A percentile compares a stretch with the other conserved stretches of the same genome.
phyloP scores from a whole-genome alignment of 495 filamentous ascomycete species.

The Aspergillus wentii region DNA sequence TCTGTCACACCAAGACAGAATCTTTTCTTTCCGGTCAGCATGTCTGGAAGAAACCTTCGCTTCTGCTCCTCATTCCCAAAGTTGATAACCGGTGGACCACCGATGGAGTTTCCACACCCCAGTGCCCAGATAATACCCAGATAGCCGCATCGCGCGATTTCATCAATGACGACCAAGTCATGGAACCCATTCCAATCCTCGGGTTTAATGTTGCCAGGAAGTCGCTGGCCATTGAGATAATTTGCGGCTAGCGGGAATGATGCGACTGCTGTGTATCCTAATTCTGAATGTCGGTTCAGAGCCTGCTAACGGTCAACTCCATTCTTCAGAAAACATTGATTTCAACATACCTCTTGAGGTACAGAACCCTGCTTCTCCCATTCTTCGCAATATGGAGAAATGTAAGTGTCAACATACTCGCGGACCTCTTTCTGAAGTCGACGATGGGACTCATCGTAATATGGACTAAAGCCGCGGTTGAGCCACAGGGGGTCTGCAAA shows the following conservation, averaged over 20 bases:
- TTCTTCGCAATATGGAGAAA: constrained; percentile 28
- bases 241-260: constrained; percentile 14
- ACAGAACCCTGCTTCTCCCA: constrained; percentile 23
- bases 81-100: constrained; percentile 41
- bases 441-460: constrained; percentile 66
- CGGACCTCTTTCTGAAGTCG: constrained; percentile 60
- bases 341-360: constrained; percentile 14
- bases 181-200: constrained; percentile 38
- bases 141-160: constrained; percentile 32
- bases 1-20: constrained; percentile 49
- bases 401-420: constrained; percentile 58
- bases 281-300: constrained; percentile 12
- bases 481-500: constrained; percentile 75
- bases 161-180: constrained; percentile 36
- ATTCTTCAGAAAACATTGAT: too few species aligned
- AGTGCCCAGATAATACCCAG: constrained; percentile 35
- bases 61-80: constrained; percentile 44
- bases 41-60: constrained; percentile 34
- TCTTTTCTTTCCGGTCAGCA: constrained; percentile 30
- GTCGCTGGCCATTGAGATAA: constrained; percentile 13
- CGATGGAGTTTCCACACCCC: constrained; percentile 40
- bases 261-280: constrained; percentile 19
- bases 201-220: constrained; percentile 26
- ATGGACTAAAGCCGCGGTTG: constrained; percentile 61
- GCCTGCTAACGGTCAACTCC: constrained; percentile 6